A percentile compares a stretch with the other conserved stretches of the same genome.
Evolutionary conservation across 768 basidiomycete species (phyloP).

Genomic region (Lactarius indigo): DNA sequence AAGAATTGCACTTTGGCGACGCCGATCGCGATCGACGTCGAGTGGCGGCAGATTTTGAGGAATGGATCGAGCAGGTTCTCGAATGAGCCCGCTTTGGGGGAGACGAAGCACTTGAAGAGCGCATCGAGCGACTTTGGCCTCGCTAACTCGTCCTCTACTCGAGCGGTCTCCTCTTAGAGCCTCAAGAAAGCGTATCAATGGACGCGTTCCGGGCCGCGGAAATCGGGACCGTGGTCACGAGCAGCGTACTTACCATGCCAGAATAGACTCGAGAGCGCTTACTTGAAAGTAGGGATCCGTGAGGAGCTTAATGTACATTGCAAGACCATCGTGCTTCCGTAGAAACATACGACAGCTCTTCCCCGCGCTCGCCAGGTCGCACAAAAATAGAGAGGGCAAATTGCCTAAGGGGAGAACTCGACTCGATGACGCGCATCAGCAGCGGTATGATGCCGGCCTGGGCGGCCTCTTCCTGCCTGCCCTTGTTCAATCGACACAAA

Average conservation of each 20-base stretch:
- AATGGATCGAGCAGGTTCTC: slow-evolving; percentile 91
- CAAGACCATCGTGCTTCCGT: slow-evolving; percentile 92
- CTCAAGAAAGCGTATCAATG: slow-evolving; percentile 36
- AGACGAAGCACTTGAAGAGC: slow-evolving; percentile 74
- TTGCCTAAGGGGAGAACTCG: slow-evolving; percentile 90
- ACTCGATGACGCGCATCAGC: slow-evolving; percentile 83
- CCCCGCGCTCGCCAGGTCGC: slow-evolving; percentile 92
- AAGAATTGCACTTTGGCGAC: slow-evolving; percentile 84
- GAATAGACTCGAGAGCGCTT: slow-evolving; percentile 83
- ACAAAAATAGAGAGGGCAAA: slow-evolving; percentile 93
- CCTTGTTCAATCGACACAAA: slow-evolving; percentile 91
- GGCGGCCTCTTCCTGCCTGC: slow-evolving; percentile 94
- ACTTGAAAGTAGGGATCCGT: slow-evolving; percentile 90
- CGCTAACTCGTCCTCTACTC: slow-evolving; percentile 85
- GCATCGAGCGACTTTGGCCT: slow-evolving; percentile 64
- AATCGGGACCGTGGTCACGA: not conserved
- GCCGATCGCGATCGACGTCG: slow-evolving; percentile 65
- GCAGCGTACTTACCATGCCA: slow-evolving; percentile 70
- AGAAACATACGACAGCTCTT: slow-evolving; percentile 86
- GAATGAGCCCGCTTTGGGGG: slow-evolving; percentile 84
- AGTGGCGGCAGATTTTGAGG: slow-evolving; percentile 86
- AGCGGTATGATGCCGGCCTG: slow-evolving; percentile 93
- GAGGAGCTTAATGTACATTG: slow-evolving; percentile 71
- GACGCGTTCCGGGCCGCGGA: not conserved
- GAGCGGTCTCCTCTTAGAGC: slow-evolving; percentile 92